These are phyloP conservation scores for Phytophthora syringae DNA, from an alignment of 352 stramenopile genomes.

Conservation along the genomic window DNA sequence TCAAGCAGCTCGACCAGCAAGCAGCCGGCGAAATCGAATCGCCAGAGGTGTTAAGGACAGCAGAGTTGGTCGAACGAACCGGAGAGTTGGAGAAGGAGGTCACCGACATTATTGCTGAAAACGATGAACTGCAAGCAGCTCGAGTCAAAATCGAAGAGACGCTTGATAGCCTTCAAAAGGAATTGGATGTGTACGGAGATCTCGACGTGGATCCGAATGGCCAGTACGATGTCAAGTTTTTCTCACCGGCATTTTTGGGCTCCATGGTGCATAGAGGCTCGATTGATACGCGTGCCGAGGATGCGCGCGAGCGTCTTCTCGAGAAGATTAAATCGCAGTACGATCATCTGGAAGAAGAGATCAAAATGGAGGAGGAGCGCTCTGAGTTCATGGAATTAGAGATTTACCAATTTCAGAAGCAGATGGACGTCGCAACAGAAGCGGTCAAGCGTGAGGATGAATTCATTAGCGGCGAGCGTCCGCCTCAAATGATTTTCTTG, in stretches of 20 bases:
- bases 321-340: constrained; percentile 60
- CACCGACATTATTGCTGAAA: constrained; percentile 71
- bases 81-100: constrained; percentile 75
- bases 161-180: constrained; percentile 64
- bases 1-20: constrained; percentile 71
- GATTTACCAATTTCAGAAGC: constrained; percentile 67
- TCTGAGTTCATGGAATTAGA: constrained; percentile 62
- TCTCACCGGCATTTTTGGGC: constrained; percentile 71
- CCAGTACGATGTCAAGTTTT: constrained; percentile 68
- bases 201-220: constrained; percentile 51
- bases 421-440: constrained; percentile 70
- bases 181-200: constrained; percentile 69
- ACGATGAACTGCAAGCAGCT: constrained; percentile 63
- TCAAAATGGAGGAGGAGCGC: constrained; percentile 66
- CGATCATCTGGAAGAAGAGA: constrained; percentile 62
- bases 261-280: constrained; percentile 64
- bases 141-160: constrained; percentile 59
- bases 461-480: constrained; percentile 81
- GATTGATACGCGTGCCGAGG: constrained; percentile 64
- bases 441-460: constrained; percentile 77
- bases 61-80: constrained; percentile 59
- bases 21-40: constrained; percentile 64
- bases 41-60: constrained; percentile 62
- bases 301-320: constrained; percentile 65
- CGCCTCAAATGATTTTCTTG: constrained; percentile 78